phyloP scores from a whole-genome alignment of 164 flowering plant species.

The Kalanchoe fedtschenkoi region DNA sequence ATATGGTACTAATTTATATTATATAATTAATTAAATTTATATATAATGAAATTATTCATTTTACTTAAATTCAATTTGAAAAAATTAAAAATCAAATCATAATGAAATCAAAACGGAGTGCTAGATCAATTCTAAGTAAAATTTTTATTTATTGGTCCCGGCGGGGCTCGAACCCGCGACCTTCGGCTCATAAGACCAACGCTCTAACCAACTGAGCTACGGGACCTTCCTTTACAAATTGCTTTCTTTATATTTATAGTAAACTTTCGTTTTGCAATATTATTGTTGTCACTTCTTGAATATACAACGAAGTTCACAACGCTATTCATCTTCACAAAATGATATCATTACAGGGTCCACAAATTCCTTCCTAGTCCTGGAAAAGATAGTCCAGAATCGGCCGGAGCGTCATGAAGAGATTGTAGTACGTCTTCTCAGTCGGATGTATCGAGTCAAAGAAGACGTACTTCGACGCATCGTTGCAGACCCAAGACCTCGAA shows the following conservation, averaged over 20 bases:
- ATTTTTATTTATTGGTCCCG: slow-evolving; percentile 67
- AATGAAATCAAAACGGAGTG: too few species aligned
- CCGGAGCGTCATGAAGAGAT: slow-evolving; percentile 11
- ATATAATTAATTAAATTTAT: too few species aligned
- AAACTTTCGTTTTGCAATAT: not conserved
- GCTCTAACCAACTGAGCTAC: slow-evolving; percentile 97
- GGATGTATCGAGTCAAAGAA: slow-evolving; percentile 46
- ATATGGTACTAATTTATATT: too few species aligned
- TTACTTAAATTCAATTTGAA: too few species aligned
- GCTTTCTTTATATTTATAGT: too few species aligned
- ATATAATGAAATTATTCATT: too few species aligned
- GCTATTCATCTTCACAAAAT: not conserved
- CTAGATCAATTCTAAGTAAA: too few species aligned
- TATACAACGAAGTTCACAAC: not conserved
- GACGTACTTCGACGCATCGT: slow-evolving; percentile 33
- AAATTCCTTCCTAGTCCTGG: not conserved
- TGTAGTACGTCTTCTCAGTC: slow-evolving; percentile 22
- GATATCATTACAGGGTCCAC: not conserved
- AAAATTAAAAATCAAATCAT: too few species aligned
- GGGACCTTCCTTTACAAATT: slow-evolving; percentile 44
- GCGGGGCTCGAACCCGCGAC: slow-evolving; percentile 99
- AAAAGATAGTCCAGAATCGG: slow-evolving; percentile 10
- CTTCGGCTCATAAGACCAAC: slow-evolving; percentile 98
- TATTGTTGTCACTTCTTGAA: not conserved
- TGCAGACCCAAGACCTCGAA: slow-evolving; percentile 23